Evolutionary conservation across 2,329 filamentous ascomycete genomes (phyloP).

Genomic region (Sarocladium kiliense): DNA sequence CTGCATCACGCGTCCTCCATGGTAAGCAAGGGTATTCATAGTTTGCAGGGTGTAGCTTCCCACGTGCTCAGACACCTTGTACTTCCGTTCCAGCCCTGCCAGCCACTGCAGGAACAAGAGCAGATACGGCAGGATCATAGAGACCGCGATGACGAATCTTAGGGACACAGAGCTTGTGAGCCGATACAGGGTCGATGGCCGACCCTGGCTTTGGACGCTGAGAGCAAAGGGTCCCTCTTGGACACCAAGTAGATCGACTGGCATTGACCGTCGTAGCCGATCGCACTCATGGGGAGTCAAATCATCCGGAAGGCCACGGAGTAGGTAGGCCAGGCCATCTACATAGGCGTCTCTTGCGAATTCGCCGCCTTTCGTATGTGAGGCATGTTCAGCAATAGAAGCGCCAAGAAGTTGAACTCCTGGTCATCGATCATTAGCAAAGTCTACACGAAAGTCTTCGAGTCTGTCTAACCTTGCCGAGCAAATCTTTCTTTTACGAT

Average conservation of each 20-base stretch:
- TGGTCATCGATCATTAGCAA: conserved; percentile 8
- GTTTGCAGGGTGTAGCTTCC: conserved; percentile 59
- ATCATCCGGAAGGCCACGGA: conserved; percentile 56
- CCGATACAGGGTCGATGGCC: conserved; percentile 51
- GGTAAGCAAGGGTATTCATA: conserved; percentile 47
- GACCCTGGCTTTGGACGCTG: neutral
- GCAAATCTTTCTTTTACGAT: conserved; percentile 17
- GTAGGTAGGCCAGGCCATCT: conserved; percentile 57
- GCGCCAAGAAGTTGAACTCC: conserved; percentile 22
- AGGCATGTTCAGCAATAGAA: conserved; percentile 18
- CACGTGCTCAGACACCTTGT: conserved; percentile 68
- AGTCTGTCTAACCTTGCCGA: conserved; percentile 21
- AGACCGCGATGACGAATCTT: conserved; percentile 52
- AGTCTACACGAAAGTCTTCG: neutral
- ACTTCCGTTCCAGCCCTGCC: conserved; percentile 60
- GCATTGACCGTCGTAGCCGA: conserved; percentile 20
- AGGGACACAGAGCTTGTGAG: conserved; percentile 51
- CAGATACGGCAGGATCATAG: conserved; percentile 58
- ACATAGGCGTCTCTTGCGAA: conserved; percentile 57
- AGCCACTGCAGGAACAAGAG: conserved; percentile 46
- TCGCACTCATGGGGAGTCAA: conserved; percentile 50
- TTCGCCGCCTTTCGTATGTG: conserved; percentile 17
- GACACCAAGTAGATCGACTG: neutral
- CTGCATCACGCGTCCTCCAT: neutral
- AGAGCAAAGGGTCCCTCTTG: too few species aligned